Percentiles rank a stretch among this genome's conserved stretches.
These are phyloP conservation scores for Irpex sp. DNA, from an alignment of 1,284 basidiomycete genomes.

Conservation along the genomic window DNA sequence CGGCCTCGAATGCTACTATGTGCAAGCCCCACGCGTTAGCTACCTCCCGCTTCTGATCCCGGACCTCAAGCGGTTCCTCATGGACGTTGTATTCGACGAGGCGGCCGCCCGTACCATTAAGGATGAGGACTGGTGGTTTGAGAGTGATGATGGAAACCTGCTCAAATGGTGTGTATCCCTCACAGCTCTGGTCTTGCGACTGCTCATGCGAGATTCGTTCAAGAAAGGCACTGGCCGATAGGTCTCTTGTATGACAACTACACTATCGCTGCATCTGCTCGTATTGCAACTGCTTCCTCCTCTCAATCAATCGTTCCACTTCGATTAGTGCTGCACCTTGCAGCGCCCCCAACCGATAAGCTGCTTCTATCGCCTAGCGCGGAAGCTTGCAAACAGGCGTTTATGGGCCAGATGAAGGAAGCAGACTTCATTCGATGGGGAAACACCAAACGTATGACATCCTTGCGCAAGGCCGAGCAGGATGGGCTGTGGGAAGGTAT, in stretches of 20 bases:
- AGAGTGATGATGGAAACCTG: constrained; percentile 69
- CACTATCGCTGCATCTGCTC: constrained; percentile 56
- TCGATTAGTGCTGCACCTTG: constrained; percentile 79
- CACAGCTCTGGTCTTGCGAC: not conserved
- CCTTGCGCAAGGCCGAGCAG: constrained; percentile 83
- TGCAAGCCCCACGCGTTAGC: constrained; percentile 84
- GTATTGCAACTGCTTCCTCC: constrained; percentile 37
- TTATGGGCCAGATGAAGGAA: constrained; percentile 93
- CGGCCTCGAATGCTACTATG: constrained; percentile 80
- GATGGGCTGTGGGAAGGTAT: constrained; percentile 95
- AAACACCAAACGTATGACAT: constrained; percentile 88
- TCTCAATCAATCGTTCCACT: constrained; percentile 56
- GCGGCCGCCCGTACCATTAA: constrained; percentile 65
- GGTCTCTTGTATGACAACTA: constrained; percentile 89
- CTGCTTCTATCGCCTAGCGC: constrained; percentile 74
- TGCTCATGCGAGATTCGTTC: not conserved
- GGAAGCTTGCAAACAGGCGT: constrained; percentile 85
- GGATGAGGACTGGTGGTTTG: constrained; percentile 95
- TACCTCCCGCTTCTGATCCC: constrained; percentile 90
- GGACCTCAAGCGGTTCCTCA: constrained; percentile 80
- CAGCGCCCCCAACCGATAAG: constrained; percentile 81
- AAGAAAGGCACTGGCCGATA: constrained; percentile 89
- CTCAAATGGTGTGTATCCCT: constrained; percentile 74
- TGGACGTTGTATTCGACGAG: constrained; percentile 88
- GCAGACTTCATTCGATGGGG: constrained; percentile 95